Conservation (phyloP, 2,329 filamentous ascomycete genomes). For the Chaetothyriales sp. region DNA sequence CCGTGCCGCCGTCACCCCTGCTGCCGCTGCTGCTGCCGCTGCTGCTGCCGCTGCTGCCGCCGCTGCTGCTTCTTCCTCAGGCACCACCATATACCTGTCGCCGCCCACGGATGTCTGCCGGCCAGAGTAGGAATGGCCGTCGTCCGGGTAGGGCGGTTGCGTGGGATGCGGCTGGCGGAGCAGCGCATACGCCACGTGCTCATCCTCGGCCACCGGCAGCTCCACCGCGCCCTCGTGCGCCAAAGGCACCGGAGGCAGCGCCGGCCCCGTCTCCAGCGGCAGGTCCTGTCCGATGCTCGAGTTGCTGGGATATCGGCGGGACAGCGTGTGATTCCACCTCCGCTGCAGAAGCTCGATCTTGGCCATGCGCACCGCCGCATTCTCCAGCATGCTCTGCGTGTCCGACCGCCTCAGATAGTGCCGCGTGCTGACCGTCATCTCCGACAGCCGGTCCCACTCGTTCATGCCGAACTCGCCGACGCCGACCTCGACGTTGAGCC, state of each 20-base stretch:
- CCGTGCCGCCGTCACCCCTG: conserved; percentile 3
- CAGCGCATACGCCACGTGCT: conserved; percentile 28
- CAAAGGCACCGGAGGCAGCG: conserved; percentile 25
- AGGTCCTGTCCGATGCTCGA: conserved; percentile 13
- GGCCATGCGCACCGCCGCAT: conserved; percentile 65
- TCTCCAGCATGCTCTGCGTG: conserved; percentile 63
- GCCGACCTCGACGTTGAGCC: conserved; percentile 91
- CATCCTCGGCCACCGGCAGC: conserved; percentile 39
- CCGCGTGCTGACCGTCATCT: conserved; percentile 85
- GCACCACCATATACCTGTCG: conserved; percentile 56
- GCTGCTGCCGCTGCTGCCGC: conserved; percentile 15
- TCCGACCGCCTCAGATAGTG: conserved; percentile 62
- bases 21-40: conserved; percentile 15
- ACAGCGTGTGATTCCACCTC: conserved; percentile 37
- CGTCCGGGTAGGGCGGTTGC: conserved; percentile 21
- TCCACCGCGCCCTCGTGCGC: conserved; percentile 41
- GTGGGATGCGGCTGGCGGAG: conserved; percentile 20
- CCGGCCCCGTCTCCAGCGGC: conserved; percentile 22
- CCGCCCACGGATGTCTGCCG: conserved; percentile 23
- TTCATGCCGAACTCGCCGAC: conserved; percentile 97
- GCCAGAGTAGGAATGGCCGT: conserved; percentile 33
- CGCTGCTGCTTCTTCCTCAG: conserved; percentile 39
- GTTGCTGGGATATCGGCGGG: conserved; percentile 21
- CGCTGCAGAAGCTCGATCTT: conserved; percentile 67
- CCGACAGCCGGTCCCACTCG: conserved; percentile 85